Conservation (phyloP, 164 flowering plant species). For the Piper betle region DNA sequence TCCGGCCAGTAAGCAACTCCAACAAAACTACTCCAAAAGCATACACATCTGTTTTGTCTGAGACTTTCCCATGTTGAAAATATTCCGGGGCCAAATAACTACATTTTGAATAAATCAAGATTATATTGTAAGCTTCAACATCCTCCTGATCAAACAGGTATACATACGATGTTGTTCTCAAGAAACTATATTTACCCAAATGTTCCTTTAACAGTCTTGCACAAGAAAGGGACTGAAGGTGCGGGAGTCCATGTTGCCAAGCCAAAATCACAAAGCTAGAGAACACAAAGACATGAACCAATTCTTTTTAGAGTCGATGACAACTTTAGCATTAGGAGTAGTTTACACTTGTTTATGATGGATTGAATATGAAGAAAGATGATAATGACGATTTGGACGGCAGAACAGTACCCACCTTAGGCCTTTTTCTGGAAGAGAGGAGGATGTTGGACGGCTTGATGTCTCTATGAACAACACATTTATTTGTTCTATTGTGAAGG, state of each 20-base stretch:
- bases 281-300: conserved; percentile 2
- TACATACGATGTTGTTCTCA: neutral
- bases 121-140: neutral
- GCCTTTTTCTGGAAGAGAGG: conserved; percentile 58
- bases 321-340: too few species aligned
- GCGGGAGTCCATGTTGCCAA: conserved; percentile 87
- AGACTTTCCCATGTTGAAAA: conserved; percentile 91
- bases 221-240: conserved; percentile 84
- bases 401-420: conserved; percentile 31
- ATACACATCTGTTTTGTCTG: conserved; percentile 86
- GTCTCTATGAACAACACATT: conserved; percentile 87
- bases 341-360: too few species aligned
- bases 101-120: conserved; percentile 15
- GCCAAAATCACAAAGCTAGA: conserved; percentile 93
- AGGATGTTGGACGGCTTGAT: conserved; percentile 93
- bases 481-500: conserved; percentile 66
- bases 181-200: conserved; percentile 42
- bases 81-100: conserved; percentile 85
- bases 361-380: neutral
- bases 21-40: conserved; percentile 53
- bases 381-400: neutral
- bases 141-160: too few species aligned
- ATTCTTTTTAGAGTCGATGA: too few species aligned
- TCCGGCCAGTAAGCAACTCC: conserved; percentile 76
- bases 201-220: conserved; percentile 97